These are phyloP conservation scores for Trichoderma cornu-damae DNA, from an alignment of 2,329 filamentous ascomycete species.

Conservation along the genomic window DNA sequence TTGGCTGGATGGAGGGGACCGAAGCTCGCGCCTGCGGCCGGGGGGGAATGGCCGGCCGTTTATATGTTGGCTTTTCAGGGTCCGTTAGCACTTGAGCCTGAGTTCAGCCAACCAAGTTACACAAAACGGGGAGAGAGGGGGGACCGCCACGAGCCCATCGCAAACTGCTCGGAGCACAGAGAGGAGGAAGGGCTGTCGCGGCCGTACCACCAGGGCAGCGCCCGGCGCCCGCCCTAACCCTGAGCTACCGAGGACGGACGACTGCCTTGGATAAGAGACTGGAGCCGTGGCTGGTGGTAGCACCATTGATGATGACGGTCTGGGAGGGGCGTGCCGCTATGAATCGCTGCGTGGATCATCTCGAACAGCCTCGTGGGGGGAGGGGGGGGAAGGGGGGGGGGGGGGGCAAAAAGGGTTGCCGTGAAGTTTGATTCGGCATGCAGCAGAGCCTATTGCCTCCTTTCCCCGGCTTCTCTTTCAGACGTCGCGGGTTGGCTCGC, in stretches of 20 bases:
- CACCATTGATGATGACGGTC: neutral
- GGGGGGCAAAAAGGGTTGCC: too few species aligned
- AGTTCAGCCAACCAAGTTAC: slow-evolving; percentile 10
- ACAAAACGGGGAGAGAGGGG: slow-evolving; percentile 17
- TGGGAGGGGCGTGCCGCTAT: slow-evolving; percentile 13
- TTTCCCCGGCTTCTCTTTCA: neutral
- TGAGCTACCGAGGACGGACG: slow-evolving; percentile 1
- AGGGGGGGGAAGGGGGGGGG: too few species aligned
- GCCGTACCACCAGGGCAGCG: neutral
- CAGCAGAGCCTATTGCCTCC: neutral
- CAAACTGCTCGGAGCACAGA: slow-evolving; percentile 8
- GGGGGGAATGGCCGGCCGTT: slow-evolving; percentile 43
- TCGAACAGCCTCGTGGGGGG: slow-evolving; percentile 3
- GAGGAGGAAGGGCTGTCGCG: slow-evolving; percentile 5
- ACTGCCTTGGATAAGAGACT: neutral
- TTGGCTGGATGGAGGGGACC: neutral
- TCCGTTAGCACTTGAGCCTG: slow-evolving; percentile 11
- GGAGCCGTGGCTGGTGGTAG: neutral
- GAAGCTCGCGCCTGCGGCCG: slow-evolving; percentile 13
- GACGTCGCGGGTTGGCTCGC: too few species aligned
- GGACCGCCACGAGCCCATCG: slow-evolving; percentile 8
- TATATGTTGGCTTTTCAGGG: slow-evolving; percentile 43
- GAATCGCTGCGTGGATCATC: neutral
- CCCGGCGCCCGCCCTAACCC: slow-evolving; percentile 10
- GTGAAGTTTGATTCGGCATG: too few species aligned